Evolutionary conservation across 371 early-diverging fungal genomes (phyloP), one percentile per base, ranked within the genome.

Genomic region (Mucor velutinosus): DNA sequence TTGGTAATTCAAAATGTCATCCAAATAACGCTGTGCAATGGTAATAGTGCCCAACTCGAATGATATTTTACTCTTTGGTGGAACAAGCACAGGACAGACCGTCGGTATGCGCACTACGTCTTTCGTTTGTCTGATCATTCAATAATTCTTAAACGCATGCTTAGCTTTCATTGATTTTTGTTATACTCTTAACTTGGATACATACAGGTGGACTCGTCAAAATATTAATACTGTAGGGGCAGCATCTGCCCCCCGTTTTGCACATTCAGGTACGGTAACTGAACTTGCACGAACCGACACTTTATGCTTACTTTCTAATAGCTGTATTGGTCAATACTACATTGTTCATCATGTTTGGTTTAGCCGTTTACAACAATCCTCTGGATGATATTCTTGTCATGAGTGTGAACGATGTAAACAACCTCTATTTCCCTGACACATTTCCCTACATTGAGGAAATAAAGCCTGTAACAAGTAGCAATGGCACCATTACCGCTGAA

Each of bases 31-130:
- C 35, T 58, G 4, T 59, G 23, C 17, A 41, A 39, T 17, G 17
- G 12, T 19, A 7, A 59, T 25, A 66, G 66, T 66, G 19, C 66
- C 66, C 23, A 66, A 66, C 37, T 66, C 66, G 15, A 23, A 66
- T 14, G 53, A 60, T 7, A 51, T 66, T 19, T 41, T 66, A n/a
- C 33, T 66, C 6, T 66, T 30, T 39, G 66, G 66, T 1, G 66
- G 66, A 7, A 60, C 65, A 15, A 6, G 1, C 11, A 58, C 58
- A 35, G 65, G 59, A 33, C 45, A 12, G 15, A 29, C 30, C 0
- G n/a, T 30, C 0, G 45, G 60, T 60, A 43, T 19, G 23, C 39
- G 7, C 4, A n/a, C 10, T 32, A 41, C 3, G 15, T n/a, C n/a
- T 25, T 58, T 58, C 1, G 0, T 5, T 45, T 7, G 1, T 45